Evolutionary conservation across 441 rosid species (phyloP).

Genomic region (Adansonia rubrostipa): DNA sequence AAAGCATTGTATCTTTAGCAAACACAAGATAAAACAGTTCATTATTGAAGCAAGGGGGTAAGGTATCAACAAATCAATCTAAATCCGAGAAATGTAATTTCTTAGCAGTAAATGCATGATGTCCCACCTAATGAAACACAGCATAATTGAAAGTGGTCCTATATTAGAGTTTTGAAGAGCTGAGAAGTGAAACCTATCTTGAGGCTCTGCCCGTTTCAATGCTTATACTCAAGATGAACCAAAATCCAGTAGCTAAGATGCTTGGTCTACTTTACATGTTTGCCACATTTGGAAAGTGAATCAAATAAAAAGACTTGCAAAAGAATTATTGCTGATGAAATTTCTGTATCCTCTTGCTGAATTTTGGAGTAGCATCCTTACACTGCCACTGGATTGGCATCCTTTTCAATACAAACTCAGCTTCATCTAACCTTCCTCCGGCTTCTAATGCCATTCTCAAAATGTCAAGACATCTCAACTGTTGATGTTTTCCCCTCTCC

Average conservation of each 20-base stretch:
- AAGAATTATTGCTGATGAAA: constrained; percentile 13
- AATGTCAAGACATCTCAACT: constrained; percentile 56
- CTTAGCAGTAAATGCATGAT: background rate
- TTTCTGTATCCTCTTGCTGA: constrained; percentile 4
- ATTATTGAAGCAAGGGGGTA: background rate
- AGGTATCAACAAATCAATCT: background rate
- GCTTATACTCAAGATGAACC: constrained; percentile 2
- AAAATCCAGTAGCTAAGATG: constrained; percentile 3
- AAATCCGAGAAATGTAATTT: background rate
- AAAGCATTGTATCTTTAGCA: constrained; percentile 4
- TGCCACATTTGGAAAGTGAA: background rate
- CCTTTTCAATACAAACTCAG: constrained; percentile 65
- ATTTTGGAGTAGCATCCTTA: constrained; percentile 12
- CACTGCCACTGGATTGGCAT: constrained; percentile 41
- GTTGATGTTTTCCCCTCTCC: constrained; percentile 57
- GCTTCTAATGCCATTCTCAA: constrained; percentile 58
- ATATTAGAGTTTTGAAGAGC: constrained; percentile 14
- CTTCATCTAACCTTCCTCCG: constrained; percentile 56
- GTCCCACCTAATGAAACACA: background rate
- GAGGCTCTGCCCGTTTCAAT: background rate
- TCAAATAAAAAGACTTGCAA: background rate
- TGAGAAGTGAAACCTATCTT: background rate
- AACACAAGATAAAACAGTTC: constrained; percentile 1
- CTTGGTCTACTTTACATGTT: background rate
- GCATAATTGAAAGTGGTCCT: background rate